Conservation (phyloP, 2,329 filamentous ascomycete species). For the Alternaria sp. region DNA sequence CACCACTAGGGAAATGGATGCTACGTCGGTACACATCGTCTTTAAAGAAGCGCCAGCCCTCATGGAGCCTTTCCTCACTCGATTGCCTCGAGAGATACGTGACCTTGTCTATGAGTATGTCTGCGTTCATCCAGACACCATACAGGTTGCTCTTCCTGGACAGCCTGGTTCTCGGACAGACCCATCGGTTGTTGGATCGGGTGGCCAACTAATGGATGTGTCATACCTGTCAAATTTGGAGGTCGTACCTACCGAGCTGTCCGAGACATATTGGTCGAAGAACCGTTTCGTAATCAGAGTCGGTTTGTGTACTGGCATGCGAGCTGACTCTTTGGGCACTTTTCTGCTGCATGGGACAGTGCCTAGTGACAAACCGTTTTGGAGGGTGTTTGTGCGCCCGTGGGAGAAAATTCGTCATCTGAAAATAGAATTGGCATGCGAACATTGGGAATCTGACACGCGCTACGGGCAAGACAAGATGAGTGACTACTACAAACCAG, state of each 20-base stretch:
- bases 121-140: background rate
- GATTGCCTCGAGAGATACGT: background rate
- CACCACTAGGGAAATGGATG: background rate
- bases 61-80: background rate
- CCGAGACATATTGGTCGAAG: background rate
- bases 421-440: background rate
- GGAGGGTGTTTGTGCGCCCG: background rate
- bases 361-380: background rate
- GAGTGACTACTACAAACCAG: background rate
- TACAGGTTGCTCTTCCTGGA: background rate
- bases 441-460: background rate
- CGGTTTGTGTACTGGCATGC: background rate
- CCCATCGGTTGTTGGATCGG: background rate
- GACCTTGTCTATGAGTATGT: background rate
- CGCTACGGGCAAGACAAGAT: background rate
- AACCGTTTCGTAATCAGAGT: background rate
- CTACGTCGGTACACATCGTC: background rate
- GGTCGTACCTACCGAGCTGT: background rate
- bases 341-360: background rate
- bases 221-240: background rate
- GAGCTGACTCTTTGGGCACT: background rate
- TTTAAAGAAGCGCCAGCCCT: background rate
- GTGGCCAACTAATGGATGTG: background rate
- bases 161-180: background rate
- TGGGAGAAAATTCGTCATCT: background rate